Evolutionary conservation across 257 asterid genomes (phyloP).

Genomic region (Catharanthus roseus): DNA sequence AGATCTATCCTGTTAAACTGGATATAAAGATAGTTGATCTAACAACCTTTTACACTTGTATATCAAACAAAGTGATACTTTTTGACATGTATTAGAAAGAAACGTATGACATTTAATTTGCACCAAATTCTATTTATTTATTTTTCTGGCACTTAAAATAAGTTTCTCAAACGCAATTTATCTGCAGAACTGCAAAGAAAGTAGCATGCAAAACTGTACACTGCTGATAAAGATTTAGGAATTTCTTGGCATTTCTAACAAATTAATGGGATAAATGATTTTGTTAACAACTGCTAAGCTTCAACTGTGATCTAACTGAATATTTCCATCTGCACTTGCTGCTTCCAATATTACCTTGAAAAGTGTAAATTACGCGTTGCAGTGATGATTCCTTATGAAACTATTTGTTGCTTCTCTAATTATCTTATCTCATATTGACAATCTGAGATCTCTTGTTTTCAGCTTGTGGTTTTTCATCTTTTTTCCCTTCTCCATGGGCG

Average conservation of each 20-base stretch:
- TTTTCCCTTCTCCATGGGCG: neutral
- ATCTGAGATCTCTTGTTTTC: neutral
- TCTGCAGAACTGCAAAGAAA: neutral
- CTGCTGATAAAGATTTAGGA: neutral
- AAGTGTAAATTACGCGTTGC: neutral
- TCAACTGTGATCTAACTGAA: neutral
- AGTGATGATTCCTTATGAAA: neutral
- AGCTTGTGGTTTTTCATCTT: neutral
- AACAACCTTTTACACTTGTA: neutral
- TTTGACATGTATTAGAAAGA: neutral
- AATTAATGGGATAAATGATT: neutral
- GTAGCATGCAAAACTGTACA: neutral
- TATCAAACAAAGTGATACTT: neutral
- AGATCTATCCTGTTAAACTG: neutral
- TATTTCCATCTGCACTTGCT: neutral
- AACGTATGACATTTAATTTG: neutral
- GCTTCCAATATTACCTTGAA: neutral
- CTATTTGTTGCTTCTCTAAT: neutral
- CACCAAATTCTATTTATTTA: neutral
- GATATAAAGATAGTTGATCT: neutral
- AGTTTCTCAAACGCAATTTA: constrained; percentile 1
- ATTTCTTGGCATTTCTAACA: neutral
- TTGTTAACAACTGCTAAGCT: neutral
- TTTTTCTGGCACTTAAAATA: neutral
- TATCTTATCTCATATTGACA: neutral